phyloP scores from a whole-genome alignment of 2,329 filamentous ascomycete species.

The Plectosphaerella cucumerina region DNA sequence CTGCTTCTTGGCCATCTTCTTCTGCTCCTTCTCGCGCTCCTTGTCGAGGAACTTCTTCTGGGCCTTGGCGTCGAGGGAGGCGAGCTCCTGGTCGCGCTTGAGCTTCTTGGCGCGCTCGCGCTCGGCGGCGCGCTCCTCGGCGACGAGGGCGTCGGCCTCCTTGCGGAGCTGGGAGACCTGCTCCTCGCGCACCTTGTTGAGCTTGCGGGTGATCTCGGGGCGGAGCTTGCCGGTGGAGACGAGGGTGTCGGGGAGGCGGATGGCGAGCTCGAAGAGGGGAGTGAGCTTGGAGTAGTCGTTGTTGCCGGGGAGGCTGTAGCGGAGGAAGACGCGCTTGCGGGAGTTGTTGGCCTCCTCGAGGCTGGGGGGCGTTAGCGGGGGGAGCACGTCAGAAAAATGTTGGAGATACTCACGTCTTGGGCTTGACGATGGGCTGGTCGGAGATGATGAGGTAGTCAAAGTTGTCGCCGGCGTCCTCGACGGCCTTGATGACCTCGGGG shows the following conservation, averaged over 20 bases:
- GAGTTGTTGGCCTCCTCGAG: conserved; percentile 73
- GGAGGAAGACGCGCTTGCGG: conserved; percentile 82
- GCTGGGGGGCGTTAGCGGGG: conserved; percentile 35
- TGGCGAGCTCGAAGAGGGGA: conserved; percentile 75
- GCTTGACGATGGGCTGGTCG: conserved; percentile 86
- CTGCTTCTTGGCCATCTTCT: conserved; percentile 50
- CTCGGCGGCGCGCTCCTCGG: conserved; percentile 69
- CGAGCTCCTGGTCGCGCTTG: conserved; percentile 81
- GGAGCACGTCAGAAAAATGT: neutral
- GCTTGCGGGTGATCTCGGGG: conserved; percentile 81
- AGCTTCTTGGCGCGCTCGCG: conserved; percentile 77
- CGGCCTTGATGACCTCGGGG: conserved; percentile 76
- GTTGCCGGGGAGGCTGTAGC: conserved; percentile 62
- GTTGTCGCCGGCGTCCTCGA: conserved; percentile 71
- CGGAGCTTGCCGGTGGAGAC: conserved; percentile 79
- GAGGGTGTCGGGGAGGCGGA: conserved; percentile 80
- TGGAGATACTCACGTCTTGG: conserved; percentile 61
- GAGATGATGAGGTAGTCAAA: conserved; percentile 86
- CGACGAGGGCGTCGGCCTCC: conserved; percentile 73
- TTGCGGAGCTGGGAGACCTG: conserved; percentile 76
- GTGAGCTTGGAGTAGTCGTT: conserved; percentile 62
- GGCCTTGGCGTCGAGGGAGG: conserved; percentile 71
- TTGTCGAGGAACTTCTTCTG: conserved; percentile 83
- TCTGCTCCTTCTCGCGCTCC: conserved; percentile 70
- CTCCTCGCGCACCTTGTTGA: conserved; percentile 75